Conservation (phyloP, 2,329 filamentous ascomycete genomes). For the Aureobasidium pullulans region DNA sequence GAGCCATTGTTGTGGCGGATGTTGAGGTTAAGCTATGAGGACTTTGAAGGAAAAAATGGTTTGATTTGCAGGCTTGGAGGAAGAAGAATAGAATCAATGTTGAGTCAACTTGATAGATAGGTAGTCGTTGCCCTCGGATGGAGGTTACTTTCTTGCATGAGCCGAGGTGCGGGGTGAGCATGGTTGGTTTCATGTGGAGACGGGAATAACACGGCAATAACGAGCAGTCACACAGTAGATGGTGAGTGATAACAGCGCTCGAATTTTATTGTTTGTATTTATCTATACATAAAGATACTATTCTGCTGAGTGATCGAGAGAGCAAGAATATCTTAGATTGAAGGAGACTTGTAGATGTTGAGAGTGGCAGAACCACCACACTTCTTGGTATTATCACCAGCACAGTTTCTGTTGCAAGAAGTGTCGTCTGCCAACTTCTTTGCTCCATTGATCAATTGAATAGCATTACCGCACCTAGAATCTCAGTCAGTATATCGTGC, state of each 20-base stretch:
- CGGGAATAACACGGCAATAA: slow-evolving; percentile 1
- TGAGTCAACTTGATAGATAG: not conserved
- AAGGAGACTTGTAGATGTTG: slow-evolving; percentile 9
- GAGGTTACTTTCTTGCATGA: slow-evolving; percentile 2
- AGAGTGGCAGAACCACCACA: slow-evolving; percentile 7
- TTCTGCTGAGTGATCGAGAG: no score
- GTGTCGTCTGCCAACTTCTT: not conserved
- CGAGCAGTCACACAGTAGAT: no score
- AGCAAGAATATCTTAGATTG: not conserved
- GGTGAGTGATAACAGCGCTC: no score
- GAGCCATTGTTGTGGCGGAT: not conserved
- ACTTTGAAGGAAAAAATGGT: not conserved
- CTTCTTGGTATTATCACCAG: not conserved
- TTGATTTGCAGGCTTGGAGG: no score
- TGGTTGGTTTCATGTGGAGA: not conserved
- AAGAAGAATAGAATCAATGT: not conserved
- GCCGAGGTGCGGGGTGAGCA: slow-evolving; percentile 10
- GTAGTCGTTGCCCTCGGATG: slow-evolving; percentile 5
- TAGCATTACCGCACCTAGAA: not conserved
- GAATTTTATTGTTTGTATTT: no score
- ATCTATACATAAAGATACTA: no score
- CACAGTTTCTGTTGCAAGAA: not conserved
- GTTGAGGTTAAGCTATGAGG: not conserved
- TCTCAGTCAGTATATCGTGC: not conserved
- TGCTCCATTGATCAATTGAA: slow-evolving; percentile 3